Evolutionary conservation across 768 basidiomycete genomes (phyloP).

Genomic region (Jaapia argillacea): DNA sequence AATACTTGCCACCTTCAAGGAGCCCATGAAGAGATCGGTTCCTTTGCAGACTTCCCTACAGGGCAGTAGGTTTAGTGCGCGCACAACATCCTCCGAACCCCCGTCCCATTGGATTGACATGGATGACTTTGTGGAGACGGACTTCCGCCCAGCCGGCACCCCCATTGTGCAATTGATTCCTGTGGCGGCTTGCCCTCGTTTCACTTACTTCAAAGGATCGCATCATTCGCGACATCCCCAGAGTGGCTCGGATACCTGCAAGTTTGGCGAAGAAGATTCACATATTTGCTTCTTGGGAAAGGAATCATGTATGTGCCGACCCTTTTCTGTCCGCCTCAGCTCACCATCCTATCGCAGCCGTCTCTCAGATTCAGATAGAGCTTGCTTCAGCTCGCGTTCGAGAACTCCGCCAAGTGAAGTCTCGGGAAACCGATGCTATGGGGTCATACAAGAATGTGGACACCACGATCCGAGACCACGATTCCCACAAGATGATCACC

Average conservation of each 20-base stretch:
- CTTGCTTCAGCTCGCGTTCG: conserved; percentile 45
- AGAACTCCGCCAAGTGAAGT: conserved; percentile 32
- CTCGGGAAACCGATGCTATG: too few relatives aligned
- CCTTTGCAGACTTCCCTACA: conserved; percentile 36
- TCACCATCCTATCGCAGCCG: conserved; percentile 29
- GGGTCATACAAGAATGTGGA: too few relatives aligned
- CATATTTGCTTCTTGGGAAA: conserved; percentile 75
- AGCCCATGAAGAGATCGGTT: conserved; percentile 55
- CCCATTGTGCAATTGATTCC: conserved; percentile 65
- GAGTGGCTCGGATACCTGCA: conserved; percentile 39
- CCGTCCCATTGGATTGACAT: conserved; percentile 62
- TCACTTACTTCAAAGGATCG: conserved; percentile 66
- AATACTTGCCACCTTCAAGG: conserved; percentile 67
- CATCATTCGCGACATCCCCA: conserved; percentile 29
- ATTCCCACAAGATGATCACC: conserved; percentile 39
- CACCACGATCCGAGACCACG: too few relatives aligned
- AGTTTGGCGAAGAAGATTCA: conserved; percentile 81
- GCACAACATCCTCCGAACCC: conserved; percentile 31
- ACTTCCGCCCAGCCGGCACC: conserved; percentile 42
- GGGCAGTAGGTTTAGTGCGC: conserved; percentile 38
- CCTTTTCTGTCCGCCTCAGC: neutral
- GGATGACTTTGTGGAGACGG: conserved; percentile 77
- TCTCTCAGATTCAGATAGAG: conserved; percentile 52
- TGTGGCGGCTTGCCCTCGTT: conserved; percentile 68
- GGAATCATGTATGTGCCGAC: conserved; percentile 45